Percentiles rank a stretch among this genome's conserved stretches.
These are phyloP conservation scores for Xanthoparmelia taractica DNA, from an alignment of 495 filamentous ascomycete species.

Conservation along the genomic window DNA sequence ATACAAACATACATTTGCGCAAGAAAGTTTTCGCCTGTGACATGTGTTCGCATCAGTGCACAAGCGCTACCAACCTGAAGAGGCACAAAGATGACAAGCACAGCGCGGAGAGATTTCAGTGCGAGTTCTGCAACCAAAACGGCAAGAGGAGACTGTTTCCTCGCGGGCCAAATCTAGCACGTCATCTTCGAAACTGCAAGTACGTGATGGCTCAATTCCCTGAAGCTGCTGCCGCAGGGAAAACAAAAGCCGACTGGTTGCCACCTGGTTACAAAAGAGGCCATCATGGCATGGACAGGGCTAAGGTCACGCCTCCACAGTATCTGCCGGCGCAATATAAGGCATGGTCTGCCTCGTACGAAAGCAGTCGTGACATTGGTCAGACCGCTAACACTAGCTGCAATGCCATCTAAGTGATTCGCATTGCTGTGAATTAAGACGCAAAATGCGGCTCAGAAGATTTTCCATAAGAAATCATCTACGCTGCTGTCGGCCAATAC, in stretches of 20 bases:
- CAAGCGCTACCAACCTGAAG: neutral
- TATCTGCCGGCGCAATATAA: neutral
- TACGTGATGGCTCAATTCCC: neutral
- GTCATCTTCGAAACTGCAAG: neutral
- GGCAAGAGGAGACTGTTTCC: neutral
- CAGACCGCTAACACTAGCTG: neutral
- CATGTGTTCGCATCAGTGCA: slow-evolving; percentile 1
- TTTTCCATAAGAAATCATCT: slow-evolving; percentile 24
- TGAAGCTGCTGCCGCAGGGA: neutral
- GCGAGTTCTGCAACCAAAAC: neutral
- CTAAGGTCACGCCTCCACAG: neutral
- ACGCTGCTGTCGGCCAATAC: slow-evolving; percentile 14
- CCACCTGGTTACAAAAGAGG: slow-evolving; percentile 5
- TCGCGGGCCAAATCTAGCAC: slow-evolving; percentile 2
- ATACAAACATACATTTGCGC: neutral
- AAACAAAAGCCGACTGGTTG: neutral
- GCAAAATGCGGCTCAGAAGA: slow-evolving; percentile 1
- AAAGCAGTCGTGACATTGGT: neutral
- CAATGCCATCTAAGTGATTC: neutral
- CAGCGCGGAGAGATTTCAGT: neutral
- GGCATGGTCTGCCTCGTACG: neutral
- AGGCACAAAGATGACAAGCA: slow-evolving; percentile 5
- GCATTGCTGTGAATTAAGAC: neutral
- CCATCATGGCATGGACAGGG: slow-evolving; percentile 5
- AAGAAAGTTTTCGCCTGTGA: neutral